Evolutionary conservation across 148 eudicot species (phyloP), one percentile per base, ranked within the genome.

Genomic region (Diospyros kaki): DNA sequence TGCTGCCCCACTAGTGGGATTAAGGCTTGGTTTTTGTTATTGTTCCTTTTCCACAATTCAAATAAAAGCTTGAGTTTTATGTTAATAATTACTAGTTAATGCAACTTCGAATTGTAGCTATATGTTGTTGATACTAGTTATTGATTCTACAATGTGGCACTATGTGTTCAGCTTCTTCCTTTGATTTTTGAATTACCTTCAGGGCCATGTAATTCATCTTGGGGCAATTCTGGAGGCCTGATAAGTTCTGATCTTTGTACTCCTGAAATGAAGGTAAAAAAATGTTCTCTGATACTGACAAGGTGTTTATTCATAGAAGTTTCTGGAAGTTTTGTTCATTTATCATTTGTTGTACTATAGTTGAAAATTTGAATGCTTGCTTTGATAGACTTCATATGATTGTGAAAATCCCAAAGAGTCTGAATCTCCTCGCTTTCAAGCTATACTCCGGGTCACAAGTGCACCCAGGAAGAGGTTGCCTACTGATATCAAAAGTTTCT

Each of bases 351-450:
- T 77, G 67, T 18, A 44, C n/a, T 77, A 6, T 48, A 6, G 39
- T 42, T 77, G 39, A 41, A 48, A 75, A 73, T 69, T 4, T 69
- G 58, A 63, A 48, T 61, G 17, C 68, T 10, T 62, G 5, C 40
- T 40, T 68, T 75, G 77, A 53, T 72, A 96, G 99, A 81, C 88
- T 64, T 76, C 97, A 62, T 88, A 79, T 75, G 99, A 93, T 71
- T 89, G 91, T 77, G 99, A 96, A 67, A 96, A 93, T 77, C 99
- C 99, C 61, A 96, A 96, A 86, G 99, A 96, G 81, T 96, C 99
- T 56, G 99, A 96, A 84, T 96, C 99, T 80, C 99, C 99, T 39
- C 97, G 99, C 61, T 91, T 96, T 82, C 96, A 93, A 93, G 99
- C 98, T 72, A 93, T 96, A 76, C 91, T 96, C 38, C 97, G 99